phyloP scores from a whole-genome alignment of 1,284 basidiomycete species.

The Agaricales sp. region DNA sequence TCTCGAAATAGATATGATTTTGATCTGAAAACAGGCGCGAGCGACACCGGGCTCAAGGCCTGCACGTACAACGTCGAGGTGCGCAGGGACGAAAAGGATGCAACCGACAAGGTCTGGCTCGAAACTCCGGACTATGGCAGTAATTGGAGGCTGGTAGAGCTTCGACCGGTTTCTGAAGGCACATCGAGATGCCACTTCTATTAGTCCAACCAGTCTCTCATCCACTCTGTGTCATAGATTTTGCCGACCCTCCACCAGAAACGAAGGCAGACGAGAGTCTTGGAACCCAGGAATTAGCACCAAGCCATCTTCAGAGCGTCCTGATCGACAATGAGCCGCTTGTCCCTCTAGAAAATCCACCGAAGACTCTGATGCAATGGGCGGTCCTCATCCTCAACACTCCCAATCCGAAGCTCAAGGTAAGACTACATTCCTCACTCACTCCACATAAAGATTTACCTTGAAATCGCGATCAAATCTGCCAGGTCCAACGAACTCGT shows the following conservation, averaged over 20 bases:
- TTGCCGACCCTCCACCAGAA: constrained; percentile 55
- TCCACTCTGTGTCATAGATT: constrained; percentile 31
- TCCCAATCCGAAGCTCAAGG: constrained; percentile 59
- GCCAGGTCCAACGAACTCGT: constrained; percentile 54
- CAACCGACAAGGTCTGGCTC: constrained; percentile 49
- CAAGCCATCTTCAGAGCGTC: background rate
- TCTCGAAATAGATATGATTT: constrained; percentile 55
- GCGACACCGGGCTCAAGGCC: constrained; percentile 68
- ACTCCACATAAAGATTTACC: background rate
- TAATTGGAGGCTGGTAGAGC: constrained; percentile 65
- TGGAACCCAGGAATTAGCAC: constrained; percentile 15
- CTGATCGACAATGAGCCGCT: constrained; percentile 26
- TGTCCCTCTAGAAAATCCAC: constrained; percentile 36
- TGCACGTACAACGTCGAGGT: constrained; percentile 70
- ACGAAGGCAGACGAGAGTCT: constrained; percentile 4
- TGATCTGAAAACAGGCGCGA: constrained; percentile 58
- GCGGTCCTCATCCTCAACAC: constrained; percentile 69
- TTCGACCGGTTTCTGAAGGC: constrained; percentile 80
- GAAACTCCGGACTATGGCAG: constrained; percentile 47
- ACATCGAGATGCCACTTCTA: constrained; percentile 6
- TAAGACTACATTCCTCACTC: constrained; percentile 14
- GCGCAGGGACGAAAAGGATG: constrained; percentile 25
- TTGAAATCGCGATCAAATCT: constrained; percentile 5
- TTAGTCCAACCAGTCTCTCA: background rate
- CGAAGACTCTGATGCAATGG: constrained; percentile 65